phyloP scores from a whole-genome alignment of 2,329 filamentous ascomycete species.

The Geosmithia putterillii region DNA sequence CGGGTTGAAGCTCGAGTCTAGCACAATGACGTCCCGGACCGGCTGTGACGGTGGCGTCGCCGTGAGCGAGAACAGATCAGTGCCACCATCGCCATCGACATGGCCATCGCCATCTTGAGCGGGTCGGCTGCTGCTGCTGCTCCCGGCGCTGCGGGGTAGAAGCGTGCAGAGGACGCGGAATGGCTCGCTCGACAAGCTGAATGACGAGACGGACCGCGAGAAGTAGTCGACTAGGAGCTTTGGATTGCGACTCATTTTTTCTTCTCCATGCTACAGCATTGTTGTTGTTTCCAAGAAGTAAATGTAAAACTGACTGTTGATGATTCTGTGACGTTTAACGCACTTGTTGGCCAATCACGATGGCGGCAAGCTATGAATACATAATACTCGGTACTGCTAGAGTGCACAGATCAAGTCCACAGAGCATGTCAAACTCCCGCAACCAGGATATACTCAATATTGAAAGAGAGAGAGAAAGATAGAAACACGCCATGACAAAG shows the following conservation, averaged over 20 bases:
- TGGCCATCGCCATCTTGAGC: not conserved
- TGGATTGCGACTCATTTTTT: not conserved
- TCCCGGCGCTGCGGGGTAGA: constrained; percentile 10
- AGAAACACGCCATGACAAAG: not conserved
- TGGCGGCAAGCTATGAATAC: too few relatives aligned
- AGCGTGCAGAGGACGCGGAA: constrained; percentile 32
- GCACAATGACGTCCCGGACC: constrained; percentile 32
- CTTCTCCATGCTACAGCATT: not conserved
- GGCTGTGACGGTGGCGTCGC: constrained; percentile 1
- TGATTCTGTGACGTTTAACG: too few relatives aligned
- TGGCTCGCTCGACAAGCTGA: constrained; percentile 26
- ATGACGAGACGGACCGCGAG: constrained; percentile 27
- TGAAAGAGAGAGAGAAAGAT: not conserved
- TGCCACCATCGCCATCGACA: too few relatives aligned
- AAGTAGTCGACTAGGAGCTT: constrained; percentile 24
- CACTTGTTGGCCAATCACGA: too few relatives aligned
- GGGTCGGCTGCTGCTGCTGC: not conserved
- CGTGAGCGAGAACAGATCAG: too few relatives aligned
- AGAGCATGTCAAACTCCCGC: too few relatives aligned
- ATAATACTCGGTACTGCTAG: too few relatives aligned
- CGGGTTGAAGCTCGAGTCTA: constrained; percentile 60
- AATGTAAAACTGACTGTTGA: too few relatives aligned
- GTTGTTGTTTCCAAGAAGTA: too few relatives aligned
- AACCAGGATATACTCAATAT: too few relatives aligned
- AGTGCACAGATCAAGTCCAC: too few relatives aligned